A percentile compares a stretch with the other conserved stretches of the same genome.
Evolutionary conservation across 2,329 filamentous ascomycete species (phyloP).

Genomic region (Diaporthe citriasiana): DNA sequence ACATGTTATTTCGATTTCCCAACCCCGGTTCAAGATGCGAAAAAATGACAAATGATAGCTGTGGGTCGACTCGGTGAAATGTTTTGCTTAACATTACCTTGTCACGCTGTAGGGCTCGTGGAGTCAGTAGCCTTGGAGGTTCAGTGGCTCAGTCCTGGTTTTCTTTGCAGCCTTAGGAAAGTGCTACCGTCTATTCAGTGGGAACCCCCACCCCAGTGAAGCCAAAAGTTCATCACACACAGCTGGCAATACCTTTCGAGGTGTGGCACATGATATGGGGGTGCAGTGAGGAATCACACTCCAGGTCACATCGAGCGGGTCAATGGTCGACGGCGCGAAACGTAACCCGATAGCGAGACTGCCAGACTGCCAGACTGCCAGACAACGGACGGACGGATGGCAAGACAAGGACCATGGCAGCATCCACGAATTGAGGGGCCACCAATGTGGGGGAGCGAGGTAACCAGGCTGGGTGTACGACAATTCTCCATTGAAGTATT

Average conservation of each 20-base stretch:
- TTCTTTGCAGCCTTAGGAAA: slow-evolving; percentile 15
- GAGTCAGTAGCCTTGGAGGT: neutral
- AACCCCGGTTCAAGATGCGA: neutral
- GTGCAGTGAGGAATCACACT: slow-evolving; percentile 13
- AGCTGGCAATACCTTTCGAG: slow-evolving; percentile 15
- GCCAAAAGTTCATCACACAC: neutral
- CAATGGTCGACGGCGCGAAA: slow-evolving; percentile 23
- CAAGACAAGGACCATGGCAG: slow-evolving; percentile 19
- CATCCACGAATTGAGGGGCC: slow-evolving; percentile 7
- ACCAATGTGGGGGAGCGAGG: slow-evolving; percentile 22
- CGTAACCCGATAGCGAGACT: slow-evolving; percentile 21
- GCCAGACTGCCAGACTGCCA: slow-evolving; percentile 21
- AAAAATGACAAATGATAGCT: slow-evolving; percentile 30
- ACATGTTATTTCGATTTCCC: slow-evolving; percentile 15
- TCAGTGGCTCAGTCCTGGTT: neutral
- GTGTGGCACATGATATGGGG: slow-evolving; percentile 16
- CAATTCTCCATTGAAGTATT: slow-evolving; percentile 24
- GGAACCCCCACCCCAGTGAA: slow-evolving; percentile 14
- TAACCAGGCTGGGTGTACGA: neutral
- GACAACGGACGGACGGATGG: slow-evolving; percentile 28
- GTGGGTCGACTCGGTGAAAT: neutral
- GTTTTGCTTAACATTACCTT: neutral
- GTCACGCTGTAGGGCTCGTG: neutral
- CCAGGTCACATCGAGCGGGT: slow-evolving; percentile 25
- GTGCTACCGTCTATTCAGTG: neutral